phyloP scores from a whole-genome alignment of 352 stramenopile genomes.

The Globisporangium parvum region DNA sequence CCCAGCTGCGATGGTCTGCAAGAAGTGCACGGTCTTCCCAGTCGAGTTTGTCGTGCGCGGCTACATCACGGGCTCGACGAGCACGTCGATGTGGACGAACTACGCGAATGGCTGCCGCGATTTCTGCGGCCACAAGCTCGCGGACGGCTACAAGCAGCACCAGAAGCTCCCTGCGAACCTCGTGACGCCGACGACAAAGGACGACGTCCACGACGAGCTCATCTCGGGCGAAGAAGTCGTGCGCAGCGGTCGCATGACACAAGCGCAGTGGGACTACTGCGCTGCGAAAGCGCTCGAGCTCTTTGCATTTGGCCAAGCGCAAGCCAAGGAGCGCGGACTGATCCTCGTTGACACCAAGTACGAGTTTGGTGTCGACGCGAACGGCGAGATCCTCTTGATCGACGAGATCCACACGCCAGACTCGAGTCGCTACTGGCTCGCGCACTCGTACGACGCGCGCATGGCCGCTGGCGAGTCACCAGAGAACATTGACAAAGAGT shows the following conservation, averaged over 20 bases:
- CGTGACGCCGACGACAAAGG: constrained; percentile 98
- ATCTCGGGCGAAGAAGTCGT: constrained; percentile 95
- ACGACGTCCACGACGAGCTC: constrained; percentile 96
- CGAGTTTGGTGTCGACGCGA: constrained; percentile 76
- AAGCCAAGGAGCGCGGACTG: constrained; percentile 89
- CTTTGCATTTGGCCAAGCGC: constrained; percentile 89
- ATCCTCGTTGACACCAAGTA: constrained; percentile 99
- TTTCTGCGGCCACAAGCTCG: constrained; percentile 96
- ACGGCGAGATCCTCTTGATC: constrained; percentile 94
- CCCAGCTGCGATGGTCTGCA: constrained; percentile 93
- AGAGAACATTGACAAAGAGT: constrained; percentile 99
- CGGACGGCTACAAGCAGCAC: constrained; percentile 95
- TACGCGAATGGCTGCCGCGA: constrained; percentile 94
- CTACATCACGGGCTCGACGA: constrained; percentile 96
- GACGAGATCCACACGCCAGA: constrained; percentile 99
- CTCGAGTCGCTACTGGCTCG: constrained; percentile 94
- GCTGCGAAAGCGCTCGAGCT: constrained; percentile 89
- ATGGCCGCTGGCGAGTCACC: constrained; percentile 88
- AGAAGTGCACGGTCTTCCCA: constrained; percentile 95
- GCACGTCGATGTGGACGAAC: constrained; percentile 99
- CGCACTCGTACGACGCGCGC: constrained; percentile 86
- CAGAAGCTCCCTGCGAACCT: constrained; percentile 94
- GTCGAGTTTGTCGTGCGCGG: constrained; percentile 99
- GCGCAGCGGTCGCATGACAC: constrained; percentile 91
- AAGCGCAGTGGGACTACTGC: constrained; percentile 96